Conservation (phyloP, 2,329 filamentous ascomycete species). For the Penicillium corylophilum region DNA sequence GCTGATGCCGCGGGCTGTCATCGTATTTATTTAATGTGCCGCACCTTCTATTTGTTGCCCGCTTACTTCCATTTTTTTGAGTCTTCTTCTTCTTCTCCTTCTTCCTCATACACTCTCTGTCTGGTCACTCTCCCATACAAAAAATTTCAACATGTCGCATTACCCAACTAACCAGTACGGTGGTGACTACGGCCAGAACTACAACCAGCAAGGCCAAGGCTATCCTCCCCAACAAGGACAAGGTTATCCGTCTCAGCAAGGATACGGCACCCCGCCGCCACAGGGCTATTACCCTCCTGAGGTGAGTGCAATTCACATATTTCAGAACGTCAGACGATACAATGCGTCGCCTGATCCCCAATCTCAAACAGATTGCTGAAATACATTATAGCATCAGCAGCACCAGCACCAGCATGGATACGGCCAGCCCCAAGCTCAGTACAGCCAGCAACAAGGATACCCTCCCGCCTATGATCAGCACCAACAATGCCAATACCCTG, state of each 20-base stretch:
- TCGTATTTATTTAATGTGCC: conserved; percentile 2
- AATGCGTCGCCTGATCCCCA: background rate
- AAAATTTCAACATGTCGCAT: conserved; percentile 16
- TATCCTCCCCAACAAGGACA: conserved; percentile 24
- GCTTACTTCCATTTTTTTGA: background rate
- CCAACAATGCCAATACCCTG: conserved; percentile 18
- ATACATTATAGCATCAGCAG: background rate
- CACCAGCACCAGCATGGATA: conserved; percentile 20
- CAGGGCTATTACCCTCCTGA: conserved; percentile 27
- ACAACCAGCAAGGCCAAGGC: conserved; percentile 15
- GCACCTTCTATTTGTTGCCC: background rate
- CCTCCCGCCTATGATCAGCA: conserved; percentile 15
- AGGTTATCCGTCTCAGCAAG: conserved; percentile 15
- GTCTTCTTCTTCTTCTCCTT: background rate
- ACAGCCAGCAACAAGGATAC: conserved; percentile 14
- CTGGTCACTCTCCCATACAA: background rate
- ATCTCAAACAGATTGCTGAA: background rate
- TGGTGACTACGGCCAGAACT: conserved; percentile 19
- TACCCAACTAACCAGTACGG: conserved; percentile 27
- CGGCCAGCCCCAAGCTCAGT: conserved; percentile 17
- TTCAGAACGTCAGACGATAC: background rate
- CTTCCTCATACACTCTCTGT: background rate
- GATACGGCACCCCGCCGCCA: conserved; percentile 21
- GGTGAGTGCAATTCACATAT: conserved; percentile 21
- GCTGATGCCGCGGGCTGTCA: conserved; percentile 1